These are phyloP conservation scores for Fraxinus platypoda DNA, from an alignment of 305 asterid genomes.

Conservation along the genomic window DNA sequence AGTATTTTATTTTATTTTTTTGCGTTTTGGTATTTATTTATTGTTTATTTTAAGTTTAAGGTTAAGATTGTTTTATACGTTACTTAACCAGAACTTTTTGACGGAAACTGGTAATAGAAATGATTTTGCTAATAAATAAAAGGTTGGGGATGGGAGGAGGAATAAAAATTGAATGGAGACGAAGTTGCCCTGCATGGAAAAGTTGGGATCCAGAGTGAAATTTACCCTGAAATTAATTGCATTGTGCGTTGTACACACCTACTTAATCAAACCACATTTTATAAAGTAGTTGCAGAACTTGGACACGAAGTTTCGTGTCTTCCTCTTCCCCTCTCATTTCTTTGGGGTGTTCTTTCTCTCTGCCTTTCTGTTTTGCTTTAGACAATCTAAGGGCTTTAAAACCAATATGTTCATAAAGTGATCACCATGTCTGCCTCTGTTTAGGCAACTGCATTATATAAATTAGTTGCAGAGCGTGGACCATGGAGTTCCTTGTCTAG, in stretches of 20 bases:
- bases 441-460: slow-evolving; percentile 86
- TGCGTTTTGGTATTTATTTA: neutral
- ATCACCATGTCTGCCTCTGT: slow-evolving; percentile 13
- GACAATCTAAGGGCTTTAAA: neutral
- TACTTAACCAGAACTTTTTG: neutral
- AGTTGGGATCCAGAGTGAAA: neutral
- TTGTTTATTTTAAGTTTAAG: neutral
- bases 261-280: neutral
- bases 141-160: neutral
- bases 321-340: neutral
- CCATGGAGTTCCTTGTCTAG: slow-evolving; percentile 99
- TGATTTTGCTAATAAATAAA: neutral
- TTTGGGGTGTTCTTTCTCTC: neutral
- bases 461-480: slow-evolving; percentile 97
- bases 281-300: neutral
- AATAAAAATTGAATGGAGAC: neutral
- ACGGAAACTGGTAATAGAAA: neutral
- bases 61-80: neutral
- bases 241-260: neutral
- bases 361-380: neutral
- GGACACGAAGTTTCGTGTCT: neutral
- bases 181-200: neutral
- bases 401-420: slow-evolving; percentile 11
- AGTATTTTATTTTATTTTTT: no score
- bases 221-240: neutral